Conservation (phyloP, 2,329 filamentous ascomycete species). For the Graphilbum ipis-grandicollis region DNA sequence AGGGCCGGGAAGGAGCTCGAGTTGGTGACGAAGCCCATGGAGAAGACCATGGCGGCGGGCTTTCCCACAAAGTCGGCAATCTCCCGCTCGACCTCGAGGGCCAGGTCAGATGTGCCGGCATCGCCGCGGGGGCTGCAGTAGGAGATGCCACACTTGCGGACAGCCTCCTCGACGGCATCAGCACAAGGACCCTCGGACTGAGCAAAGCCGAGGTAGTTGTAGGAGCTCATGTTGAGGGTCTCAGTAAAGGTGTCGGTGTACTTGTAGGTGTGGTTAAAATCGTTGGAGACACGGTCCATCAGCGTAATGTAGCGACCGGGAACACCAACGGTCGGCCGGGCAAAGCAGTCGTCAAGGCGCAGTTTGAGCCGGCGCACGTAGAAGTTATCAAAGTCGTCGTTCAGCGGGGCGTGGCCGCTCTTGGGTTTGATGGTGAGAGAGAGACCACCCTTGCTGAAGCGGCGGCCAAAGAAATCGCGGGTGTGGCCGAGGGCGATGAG, state of each 20-base stretch:
- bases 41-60: constrained; percentile 88
- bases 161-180: constrained; percentile 72
- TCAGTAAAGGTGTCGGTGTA: constrained; percentile 83
- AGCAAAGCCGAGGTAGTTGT: constrained; percentile 97
- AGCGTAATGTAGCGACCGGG: constrained; percentile 88
- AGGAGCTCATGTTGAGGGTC: constrained; percentile 96
- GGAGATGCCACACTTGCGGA: constrained; percentile 73
- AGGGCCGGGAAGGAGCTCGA: constrained; percentile 82
- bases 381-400: constrained; percentile 98
- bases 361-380: constrained; percentile 86
- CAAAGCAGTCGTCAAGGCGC: constrained; percentile 93
- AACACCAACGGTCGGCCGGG: constrained; percentile 79
- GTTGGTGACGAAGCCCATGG: constrained; percentile 97
- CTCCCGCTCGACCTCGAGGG: constrained; percentile 75
- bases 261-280: constrained; percentile 82
- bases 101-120: constrained; percentile 71
- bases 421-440: constrained; percentile 69
- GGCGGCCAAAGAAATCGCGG: constrained; percentile 94
- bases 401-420: constrained; percentile 86
- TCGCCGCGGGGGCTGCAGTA: constrained; percentile 70
- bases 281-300: constrained; percentile 75
- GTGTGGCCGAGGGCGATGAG: constrained; percentile 92
- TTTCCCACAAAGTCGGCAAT: constrained; percentile 89
- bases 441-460: constrained; percentile 65
- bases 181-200: constrained; percentile 95